Base-by-base conservation (phyloP, 106 monocot genomes). In the Dendrobium chrysotoxum region DNA sequence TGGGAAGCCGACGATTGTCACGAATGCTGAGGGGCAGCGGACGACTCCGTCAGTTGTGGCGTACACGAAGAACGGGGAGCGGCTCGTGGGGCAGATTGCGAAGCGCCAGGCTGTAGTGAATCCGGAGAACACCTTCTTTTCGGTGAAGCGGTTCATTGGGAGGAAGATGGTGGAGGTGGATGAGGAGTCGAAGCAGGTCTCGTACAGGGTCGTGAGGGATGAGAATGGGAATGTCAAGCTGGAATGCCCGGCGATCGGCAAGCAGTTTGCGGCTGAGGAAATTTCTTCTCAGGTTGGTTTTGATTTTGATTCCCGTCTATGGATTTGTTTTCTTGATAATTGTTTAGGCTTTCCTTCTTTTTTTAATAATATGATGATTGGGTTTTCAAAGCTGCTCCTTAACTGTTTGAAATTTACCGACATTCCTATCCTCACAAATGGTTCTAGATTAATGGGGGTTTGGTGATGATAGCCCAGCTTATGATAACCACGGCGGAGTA, bases 41-140 rank as follows among this genome's bases (percentile, higher is more conserved):
- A 93, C 92, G 28, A 93, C 92, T 53, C 92, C 92, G 1, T 93
- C 92, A 54, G 90, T 93, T 1, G 92, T 93, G 30, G 92, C 90
- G 66, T 93, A 90, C 79, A 86, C 90, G 11, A 93, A 93, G 88
- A 83, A 70, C 78, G 90, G 92, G 38, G 92, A 93, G 41, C 78
- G 90, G 39, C 79, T 93, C 16, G 92, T 93, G 4, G 92, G 92
- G 64, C 90, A 90, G 86, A 93, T 93, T 41, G 92, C 92, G 26
- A 93, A 93, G 85, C 75, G 92, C 72, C 92, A 93, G 85, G 90
- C 92, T 4, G 90, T 90, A 73, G 90, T 93, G 64, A 93, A 93
- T 73, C 92, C 92, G 7, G 92, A 93, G 86, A 93, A 90, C 74
- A 93, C 92, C 1, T 88, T 93, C 80, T 93, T 93, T 71, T 90